Evolutionary conservation across 768 basidiomycete species (phyloP).

Genomic region (Pleurotus giganteus): DNA sequence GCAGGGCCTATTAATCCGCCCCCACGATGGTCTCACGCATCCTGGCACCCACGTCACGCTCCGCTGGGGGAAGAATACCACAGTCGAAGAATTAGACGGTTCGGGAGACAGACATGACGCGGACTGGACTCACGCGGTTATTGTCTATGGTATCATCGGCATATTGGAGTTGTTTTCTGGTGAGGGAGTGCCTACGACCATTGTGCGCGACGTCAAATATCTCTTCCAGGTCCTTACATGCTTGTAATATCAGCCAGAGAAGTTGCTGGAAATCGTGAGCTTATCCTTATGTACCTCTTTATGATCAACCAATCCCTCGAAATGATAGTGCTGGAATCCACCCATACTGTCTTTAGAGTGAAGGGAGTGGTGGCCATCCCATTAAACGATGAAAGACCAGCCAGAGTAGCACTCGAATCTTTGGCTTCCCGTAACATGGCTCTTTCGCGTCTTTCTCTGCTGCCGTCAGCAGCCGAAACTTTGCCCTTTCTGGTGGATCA

Average conservation of each 20-base stretch:
- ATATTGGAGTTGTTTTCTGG: slow-evolving; percentile 71
- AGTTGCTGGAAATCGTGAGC: slow-evolving; percentile 67
- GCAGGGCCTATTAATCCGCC: slow-evolving; percentile 67
- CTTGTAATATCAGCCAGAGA: slow-evolving; percentile 65
- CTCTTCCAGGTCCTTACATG: slow-evolving; percentile 63
- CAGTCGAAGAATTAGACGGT: slow-evolving; percentile 48
- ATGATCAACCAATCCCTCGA: neutral
- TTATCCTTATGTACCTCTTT: neutral
- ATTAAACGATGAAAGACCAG: slow-evolving; percentile 58
- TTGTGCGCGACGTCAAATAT: slow-evolving; percentile 4
- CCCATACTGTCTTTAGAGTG: slow-evolving; percentile 62
- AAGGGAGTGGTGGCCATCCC: slow-evolving; percentile 73
- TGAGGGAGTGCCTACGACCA: slow-evolving; percentile 29
- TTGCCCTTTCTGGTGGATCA: neutral
- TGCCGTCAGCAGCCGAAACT: slow-evolving; percentile 28
- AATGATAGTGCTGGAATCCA: slow-evolving; percentile 58
- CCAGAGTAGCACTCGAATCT: slow-evolving; percentile 47
- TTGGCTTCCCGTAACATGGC: slow-evolving; percentile 50
- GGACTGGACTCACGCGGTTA: slow-evolving; percentile 55
- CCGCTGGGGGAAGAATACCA: slow-evolving; percentile 56
- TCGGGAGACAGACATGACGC: slow-evolving; percentile 29
- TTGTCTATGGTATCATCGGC: slow-evolving; percentile 78
- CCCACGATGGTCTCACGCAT: slow-evolving; percentile 35
- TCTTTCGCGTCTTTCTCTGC: slow-evolving; percentile 44
- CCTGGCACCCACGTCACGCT: slow-evolving; percentile 42